Evolutionary conservation across 1,284 basidiomycete genomes (phyloP), one percentile per base, ranked within the genome.

Genomic region (Sporisorium reilianum): DNA sequence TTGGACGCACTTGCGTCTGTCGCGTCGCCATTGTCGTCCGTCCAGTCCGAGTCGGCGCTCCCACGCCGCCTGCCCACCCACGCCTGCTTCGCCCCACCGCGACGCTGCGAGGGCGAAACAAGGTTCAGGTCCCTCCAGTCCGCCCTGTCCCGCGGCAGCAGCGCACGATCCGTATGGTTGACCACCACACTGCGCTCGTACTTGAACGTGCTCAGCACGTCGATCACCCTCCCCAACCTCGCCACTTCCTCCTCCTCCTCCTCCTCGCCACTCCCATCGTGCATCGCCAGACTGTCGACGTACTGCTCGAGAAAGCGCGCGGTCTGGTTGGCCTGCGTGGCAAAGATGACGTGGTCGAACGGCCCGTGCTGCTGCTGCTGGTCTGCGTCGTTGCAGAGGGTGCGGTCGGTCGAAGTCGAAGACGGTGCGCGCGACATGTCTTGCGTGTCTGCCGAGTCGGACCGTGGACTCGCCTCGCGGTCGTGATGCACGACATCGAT

Each of bases 311-410:
- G 42, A 22, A 80, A 72, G 14, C 48, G 52, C 3, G 73, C 73
- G 1, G 72, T 68, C 53, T 80, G 79, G 42, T 82, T 80, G 8
- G 82, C 82, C 51, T 83, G 82, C 25, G 82, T 83, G 6, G 80
- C 81, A 48, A 83, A 77, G 22, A 84, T 76, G 40, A 84, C 46
- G 50, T 84, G 79, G 53, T 80, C 64, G 50, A 76, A 84, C 3
- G 62, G 63, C 14, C 79, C 75, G 20, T 77, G 65, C 25, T 68
- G 40, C 14, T 55, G 30, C 32, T 25, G 30, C 30, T 44, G 20
- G 12, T 55, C 48, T 10, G 34, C 48, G 9, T 55, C 56, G 6
- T 40, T 22, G 44, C 41, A 36, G 7, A 54, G 23, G 1, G 62
- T 70, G 5, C 48, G 26, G 18, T 70, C 62, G 16, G 57, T 55